These are phyloP conservation scores for Euphrasia confusa DNA, from an alignment of 257 asterid genomes.

Conservation along the genomic window DNA sequence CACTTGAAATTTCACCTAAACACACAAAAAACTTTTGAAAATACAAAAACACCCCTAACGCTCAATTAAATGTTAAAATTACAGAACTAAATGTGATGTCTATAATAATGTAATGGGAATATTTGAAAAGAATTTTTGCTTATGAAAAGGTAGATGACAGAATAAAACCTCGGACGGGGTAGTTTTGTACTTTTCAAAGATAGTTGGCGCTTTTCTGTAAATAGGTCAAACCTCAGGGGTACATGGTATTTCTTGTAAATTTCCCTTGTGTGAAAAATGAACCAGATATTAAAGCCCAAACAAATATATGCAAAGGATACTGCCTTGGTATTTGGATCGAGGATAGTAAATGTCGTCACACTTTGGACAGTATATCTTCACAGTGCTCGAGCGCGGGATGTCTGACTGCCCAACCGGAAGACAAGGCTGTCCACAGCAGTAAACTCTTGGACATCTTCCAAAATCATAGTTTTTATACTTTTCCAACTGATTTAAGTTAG, in stretches of 20 bases:
- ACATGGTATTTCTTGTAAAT: not conserved
- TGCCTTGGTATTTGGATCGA: slow-evolving; percentile 92
- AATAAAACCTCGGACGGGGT: not conserved
- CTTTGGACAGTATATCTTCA: slow-evolving; percentile 78
- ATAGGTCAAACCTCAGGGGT: not conserved
- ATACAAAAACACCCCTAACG: not conserved
- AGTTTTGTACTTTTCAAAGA: not conserved
- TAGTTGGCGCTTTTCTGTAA: not conserved
- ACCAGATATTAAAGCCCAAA: not conserved
- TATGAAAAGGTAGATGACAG: too few species aligned
- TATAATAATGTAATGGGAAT: too few species aligned
- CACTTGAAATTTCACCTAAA: too few species aligned
- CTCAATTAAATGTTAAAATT: too few species aligned
- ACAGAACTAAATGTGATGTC: not conserved
- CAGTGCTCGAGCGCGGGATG: slow-evolving; percentile 51
- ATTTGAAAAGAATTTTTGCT: too few species aligned
- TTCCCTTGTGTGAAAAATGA: not conserved
- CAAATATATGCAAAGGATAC: slow-evolving; percentile 55
- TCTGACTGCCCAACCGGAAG: slow-evolving; percentile 61
- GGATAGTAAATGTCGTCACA: slow-evolving; percentile 89
- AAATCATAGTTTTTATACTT: slow-evolving; percentile 66
- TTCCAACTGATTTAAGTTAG: slow-evolving; percentile 40
- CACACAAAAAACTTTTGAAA: too few species aligned
- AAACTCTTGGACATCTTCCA: slow-evolving; percentile 63
- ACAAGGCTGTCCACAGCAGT: slow-evolving; percentile 62